Conservation (phyloP, 108 stramenopile genomes). For the Bacterosira constricta region DNA sequence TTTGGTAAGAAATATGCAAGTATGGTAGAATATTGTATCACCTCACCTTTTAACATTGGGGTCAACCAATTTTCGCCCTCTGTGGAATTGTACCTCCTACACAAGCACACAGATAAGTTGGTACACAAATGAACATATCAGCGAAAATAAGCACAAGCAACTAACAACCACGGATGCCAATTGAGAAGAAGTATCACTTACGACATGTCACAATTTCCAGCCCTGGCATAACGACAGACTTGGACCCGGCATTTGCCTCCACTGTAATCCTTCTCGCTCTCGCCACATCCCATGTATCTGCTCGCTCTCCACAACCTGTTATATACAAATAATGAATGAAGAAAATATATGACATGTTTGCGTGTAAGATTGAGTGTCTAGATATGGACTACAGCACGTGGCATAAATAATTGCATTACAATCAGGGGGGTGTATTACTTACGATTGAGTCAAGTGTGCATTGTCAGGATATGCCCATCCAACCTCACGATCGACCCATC, state of each 20-base stretch:
- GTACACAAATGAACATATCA: no score
- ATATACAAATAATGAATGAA: not conserved
- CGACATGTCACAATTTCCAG: slow-evolving; percentile 37
- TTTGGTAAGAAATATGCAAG: no score
- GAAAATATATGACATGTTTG: no score
- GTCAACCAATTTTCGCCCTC: slow-evolving; percentile 27
- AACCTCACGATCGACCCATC: slow-evolving; percentile 44
- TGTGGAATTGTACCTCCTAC: slow-evolving; percentile 18
- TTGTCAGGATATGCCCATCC: slow-evolving; percentile 30
- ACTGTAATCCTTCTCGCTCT: slow-evolving; percentile 33
- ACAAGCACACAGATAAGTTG: not conserved
- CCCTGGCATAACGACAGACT: slow-evolving; percentile 39
- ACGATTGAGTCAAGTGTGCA: slow-evolving; percentile 37
- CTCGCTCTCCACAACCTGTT: slow-evolving; percentile 27
- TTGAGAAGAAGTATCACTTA: not conserved
- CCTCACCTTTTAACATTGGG: slow-evolving; percentile 25
- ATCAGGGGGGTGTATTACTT: not conserved
- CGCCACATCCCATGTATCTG: slow-evolving; percentile 32
- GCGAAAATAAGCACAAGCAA: no score
- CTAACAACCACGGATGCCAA: no score
- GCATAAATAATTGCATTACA: not conserved
- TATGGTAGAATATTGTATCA: not conserved
- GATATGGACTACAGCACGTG: not conserved
- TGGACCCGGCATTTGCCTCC: slow-evolving; percentile 39
- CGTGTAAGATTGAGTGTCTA: not conserved